phyloP scores from a whole-genome alignment of 2,329 filamentous ascomycete species.

The Cordyceps javanica region DNA sequence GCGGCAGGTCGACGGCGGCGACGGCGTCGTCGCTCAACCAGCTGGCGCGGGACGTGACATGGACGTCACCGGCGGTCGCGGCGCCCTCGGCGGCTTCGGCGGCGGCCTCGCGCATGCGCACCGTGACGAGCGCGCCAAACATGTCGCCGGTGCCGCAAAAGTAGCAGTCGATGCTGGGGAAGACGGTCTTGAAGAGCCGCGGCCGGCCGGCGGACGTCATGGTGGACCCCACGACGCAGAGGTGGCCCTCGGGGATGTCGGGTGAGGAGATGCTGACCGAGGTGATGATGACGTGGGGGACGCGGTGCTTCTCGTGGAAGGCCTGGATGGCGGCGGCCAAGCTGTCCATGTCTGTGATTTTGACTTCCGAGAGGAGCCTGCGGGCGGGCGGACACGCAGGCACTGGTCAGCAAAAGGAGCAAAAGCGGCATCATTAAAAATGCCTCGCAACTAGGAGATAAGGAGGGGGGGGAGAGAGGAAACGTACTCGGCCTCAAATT shows the following conservation, averaged over 20 bases:
- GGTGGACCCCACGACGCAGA: conserved; percentile 73
- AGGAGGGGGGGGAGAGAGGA: background rate
- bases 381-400: background rate
- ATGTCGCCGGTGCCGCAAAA: conserved; percentile 97
- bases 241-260: conserved; percentile 42
- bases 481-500: conserved; percentile 86
- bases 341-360: conserved; percentile 68
- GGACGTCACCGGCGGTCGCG: no score
- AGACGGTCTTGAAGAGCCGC: conserved; percentile 81
- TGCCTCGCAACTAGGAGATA: background rate
- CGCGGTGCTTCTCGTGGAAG: conserved; percentile 67
- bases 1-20: conserved; percentile 62
- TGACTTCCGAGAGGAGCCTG: conserved; percentile 77
- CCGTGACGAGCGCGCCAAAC: conserved; percentile 89
- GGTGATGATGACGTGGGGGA: conserved; percentile 90
- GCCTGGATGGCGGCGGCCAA: conserved; percentile 68
- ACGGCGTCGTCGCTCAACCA: conserved; percentile 78
- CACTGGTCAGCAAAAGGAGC: background rate
- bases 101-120: conserved; percentile 80
- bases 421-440: conserved; percentile 2
- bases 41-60: conserved; percentile 47
- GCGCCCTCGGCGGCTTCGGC: conserved; percentile 32
- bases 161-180: conserved; percentile 84
- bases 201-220: conserved; percentile 57
- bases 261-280: conserved; percentile 66